Base-by-base conservation (phyloP, 768 basidiomycete genomes). In the Auriscalpium vulgare region DNA sequence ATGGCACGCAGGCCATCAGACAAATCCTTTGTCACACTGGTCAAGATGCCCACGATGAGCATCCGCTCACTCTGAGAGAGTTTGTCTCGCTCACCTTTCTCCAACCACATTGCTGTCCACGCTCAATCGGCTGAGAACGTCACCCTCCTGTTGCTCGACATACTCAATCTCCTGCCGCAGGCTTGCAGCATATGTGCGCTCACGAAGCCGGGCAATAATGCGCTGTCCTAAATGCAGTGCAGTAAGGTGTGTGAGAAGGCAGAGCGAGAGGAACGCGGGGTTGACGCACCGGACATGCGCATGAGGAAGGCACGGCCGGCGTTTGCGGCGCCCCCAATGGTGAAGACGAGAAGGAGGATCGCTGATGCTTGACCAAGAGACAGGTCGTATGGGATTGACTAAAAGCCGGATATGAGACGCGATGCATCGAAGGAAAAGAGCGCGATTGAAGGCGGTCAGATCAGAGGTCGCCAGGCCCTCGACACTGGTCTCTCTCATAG, bases 41-140 rank as follows among this genome's bases (percentile, higher is more conserved):
- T 43, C 17, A 13, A 29, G 29, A 29, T 29, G 29, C 29, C 29
- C 4, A 2, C 29, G 2, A 29, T 29, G 29, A 29, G 29, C 4
- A 2, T 29, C 29, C 29, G 29, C 29, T 29, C 29, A 29, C 29
- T 29, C 29, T 29, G 29, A 29, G 29, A 29, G 7, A 29, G 7
- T 5, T 14, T 16, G 19, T 34, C 38, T 23, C 44, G 37, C 71
- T 43, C 55, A 89, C 90, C 89, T 91, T 72, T 92, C 93, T 45
- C 95, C 95, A 44, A 98, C 90, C 60, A 98, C 90, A 61, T 84
- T 90, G 7, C 91, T 90, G 67, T 99, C 95, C 1, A 87, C 87
- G 56, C 89, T 93, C 36, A 98, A 76, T 54, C 95, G 76, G 68
- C 92, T 95, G 46, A 97, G 74, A 9, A 97, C 89, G 67, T 99